These are phyloP conservation scores for Candida pseudoglaebosa DNA, from an alignment of 805 yeast species.

Conservation along the genomic window DNA sequence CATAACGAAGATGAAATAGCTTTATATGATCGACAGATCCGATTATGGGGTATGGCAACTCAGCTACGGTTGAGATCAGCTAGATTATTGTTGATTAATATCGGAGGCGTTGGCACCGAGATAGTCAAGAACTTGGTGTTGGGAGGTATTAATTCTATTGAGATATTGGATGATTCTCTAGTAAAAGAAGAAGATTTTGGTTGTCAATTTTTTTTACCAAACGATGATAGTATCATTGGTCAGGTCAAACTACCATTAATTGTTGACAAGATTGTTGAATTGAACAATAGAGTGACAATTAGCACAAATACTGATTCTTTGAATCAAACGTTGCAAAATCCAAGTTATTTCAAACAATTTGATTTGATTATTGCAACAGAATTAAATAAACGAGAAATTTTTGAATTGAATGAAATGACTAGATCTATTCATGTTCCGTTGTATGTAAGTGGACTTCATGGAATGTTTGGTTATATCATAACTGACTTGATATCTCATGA, in stretches of 20 bases:
- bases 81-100: constrained; percentile 61
- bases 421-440: constrained; percentile 60
- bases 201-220: constrained; percentile 68
- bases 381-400: constrained; percentile 37
- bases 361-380: constrained; percentile 79
- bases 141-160: constrained; percentile 81
- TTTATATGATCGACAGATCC: constrained; percentile 87
- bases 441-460: constrained; percentile 66
- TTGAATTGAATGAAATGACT: constrained; percentile 50
- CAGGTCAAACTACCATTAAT: constrained; percentile 52
- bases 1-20: constrained; percentile 70
- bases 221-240: constrained; percentile 53
- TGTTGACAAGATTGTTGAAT: constrained; percentile 53
- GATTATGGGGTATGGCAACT: constrained; percentile 95
- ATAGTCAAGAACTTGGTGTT: constrained; percentile 78
- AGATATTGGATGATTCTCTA: constrained; percentile 56
- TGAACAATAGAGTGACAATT: constrained; percentile 76
- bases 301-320: constrained; percentile 35
- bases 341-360: constrained; percentile 47
- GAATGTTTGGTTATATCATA: constrained; percentile 78
- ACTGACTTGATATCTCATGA: constrained; percentile 70
- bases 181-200: constrained; percentile 63
- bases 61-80: constrained; percentile 75
- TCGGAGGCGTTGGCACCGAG: constrained; percentile 80
- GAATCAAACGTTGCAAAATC: constrained; percentile 12